Evolutionary conservation across 83 land plant genomes (phyloP).

Genomic region (Larix sibirica): DNA sequence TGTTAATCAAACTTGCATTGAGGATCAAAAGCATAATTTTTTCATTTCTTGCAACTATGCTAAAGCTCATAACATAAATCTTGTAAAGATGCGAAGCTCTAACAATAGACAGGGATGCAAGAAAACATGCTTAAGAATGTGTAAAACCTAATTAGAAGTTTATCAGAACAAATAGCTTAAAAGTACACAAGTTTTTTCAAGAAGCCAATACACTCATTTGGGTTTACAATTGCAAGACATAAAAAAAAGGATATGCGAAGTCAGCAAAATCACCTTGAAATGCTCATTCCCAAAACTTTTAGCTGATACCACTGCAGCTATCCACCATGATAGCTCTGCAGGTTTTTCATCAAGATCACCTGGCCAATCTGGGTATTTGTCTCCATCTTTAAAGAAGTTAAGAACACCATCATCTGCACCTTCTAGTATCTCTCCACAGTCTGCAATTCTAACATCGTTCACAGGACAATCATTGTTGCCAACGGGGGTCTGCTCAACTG

Average conservation of each 20-base stretch:
- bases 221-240: background rate
- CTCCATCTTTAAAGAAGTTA: slow-evolving; percentile 78
- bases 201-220: background rate
- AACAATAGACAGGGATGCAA: background rate
- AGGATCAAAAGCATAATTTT: background rate
- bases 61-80: background rate
- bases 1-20: background rate
- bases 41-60: background rate
- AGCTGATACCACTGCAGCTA: slow-evolving; percentile 58
- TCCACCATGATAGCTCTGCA: slow-evolving; percentile 71
- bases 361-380: slow-evolving; percentile 75
- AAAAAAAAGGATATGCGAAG: background rate
- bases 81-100: background rate
- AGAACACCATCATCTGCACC: slow-evolving; percentile 66
- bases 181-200: background rate
- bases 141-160: background rate
- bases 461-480: slow-evolving; percentile 50
- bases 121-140: background rate
- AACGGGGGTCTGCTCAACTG: slow-evolving; percentile 24
- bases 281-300: slow-evolving; percentile 68
- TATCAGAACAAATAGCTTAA: background rate
- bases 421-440: slow-evolving; percentile 75
- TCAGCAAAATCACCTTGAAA: slow-evolving; percentile 46
- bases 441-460: slow-evolving; percentile 46
- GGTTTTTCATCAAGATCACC: slow-evolving; percentile 65